Conservation (phyloP, 441 rosid genomes). For the Pelargonium fulgidum region DNA sequence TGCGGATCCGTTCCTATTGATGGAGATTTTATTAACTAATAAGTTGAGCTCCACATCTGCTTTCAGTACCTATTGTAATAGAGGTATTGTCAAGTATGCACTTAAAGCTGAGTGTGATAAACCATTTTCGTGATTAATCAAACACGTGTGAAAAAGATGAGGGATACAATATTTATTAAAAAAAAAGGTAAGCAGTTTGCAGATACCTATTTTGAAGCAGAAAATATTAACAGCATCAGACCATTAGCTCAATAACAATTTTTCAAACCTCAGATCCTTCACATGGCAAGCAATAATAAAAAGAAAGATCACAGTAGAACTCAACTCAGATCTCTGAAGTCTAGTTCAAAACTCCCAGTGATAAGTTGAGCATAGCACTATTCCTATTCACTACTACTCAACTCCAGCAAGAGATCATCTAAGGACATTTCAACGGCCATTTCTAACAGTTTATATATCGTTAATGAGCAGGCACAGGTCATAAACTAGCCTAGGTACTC, state of each 20-base stretch:
- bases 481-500: neutral
- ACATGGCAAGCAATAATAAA: neutral
- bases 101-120: conserved; percentile 6
- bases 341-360: neutral
- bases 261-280: neutral
- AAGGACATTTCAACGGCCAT: neutral
- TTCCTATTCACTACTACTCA: neutral
- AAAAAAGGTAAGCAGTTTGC: neutral
- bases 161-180: neutral
- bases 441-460: no score
- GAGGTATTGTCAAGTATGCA: conserved; percentile 7
- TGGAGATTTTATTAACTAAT: conserved; percentile 58
- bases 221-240: neutral
- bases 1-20: conserved; percentile 76
- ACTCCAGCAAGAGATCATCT: neutral
- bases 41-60: conserved; percentile 49
- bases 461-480: neutral
- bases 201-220: neutral
- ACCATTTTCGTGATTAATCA: neutral
- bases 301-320: neutral
- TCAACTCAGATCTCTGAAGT: neutral
- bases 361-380: neutral
- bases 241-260: neutral
- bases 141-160: no score
- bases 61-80: conserved; percentile 52